phyloP scores from a whole-genome alignment of 176 grass and related monocot genomes.

The Rhipidocladum racemiflorum region DNA sequence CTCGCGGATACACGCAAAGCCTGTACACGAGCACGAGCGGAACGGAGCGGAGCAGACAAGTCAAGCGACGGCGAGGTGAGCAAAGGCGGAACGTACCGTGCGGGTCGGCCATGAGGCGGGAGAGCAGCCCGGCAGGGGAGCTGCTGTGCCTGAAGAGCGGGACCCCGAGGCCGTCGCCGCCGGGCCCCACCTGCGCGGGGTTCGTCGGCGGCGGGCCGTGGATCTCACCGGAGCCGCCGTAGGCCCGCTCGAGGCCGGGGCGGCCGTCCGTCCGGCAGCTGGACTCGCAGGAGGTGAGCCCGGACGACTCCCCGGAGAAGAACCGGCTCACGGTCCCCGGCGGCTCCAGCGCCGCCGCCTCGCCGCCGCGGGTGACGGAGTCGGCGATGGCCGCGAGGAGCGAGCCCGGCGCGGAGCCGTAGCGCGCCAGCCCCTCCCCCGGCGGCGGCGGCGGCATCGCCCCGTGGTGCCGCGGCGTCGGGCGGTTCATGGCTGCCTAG shows the following conservation, averaged over 20 bases:
- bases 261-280: slow-evolving; percentile 43
- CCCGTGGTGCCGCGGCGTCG: slow-evolving; percentile 21
- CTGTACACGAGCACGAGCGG: too few relatives aligned
- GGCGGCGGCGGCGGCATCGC: slow-evolving; percentile 28
- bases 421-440: slow-evolving; percentile 46
- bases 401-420: slow-evolving; percentile 75
- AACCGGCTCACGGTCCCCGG: slow-evolving; percentile 32
- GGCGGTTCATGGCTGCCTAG: slow-evolving; percentile 44
- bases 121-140: slow-evolving; percentile 78
- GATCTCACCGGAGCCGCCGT: slow-evolving; percentile 49
- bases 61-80: background rate
- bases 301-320: slow-evolving; percentile 59
- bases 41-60: too few relatives aligned
- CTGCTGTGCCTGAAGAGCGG: slow-evolving; percentile 75
- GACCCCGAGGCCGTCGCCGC: background rate
- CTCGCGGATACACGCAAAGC: background rate
- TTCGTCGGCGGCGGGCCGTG: slow-evolving; percentile 9
- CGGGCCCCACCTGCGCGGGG: background rate
- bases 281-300: slow-evolving; percentile 69
- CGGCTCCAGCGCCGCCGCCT: background rate
- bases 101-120: slow-evolving; percentile 68
- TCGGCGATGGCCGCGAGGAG: slow-evolving; percentile 57
- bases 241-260: background rate
- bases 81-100: slow-evolving; percentile 35
- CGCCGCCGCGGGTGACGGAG: slow-evolving; percentile 42